Percentiles rank a stretch among this genome's conserved stretches.
phyloP scores from a whole-genome alignment of 1,284 basidiomycete genomes.

The Termitomyces sp. region DNA sequence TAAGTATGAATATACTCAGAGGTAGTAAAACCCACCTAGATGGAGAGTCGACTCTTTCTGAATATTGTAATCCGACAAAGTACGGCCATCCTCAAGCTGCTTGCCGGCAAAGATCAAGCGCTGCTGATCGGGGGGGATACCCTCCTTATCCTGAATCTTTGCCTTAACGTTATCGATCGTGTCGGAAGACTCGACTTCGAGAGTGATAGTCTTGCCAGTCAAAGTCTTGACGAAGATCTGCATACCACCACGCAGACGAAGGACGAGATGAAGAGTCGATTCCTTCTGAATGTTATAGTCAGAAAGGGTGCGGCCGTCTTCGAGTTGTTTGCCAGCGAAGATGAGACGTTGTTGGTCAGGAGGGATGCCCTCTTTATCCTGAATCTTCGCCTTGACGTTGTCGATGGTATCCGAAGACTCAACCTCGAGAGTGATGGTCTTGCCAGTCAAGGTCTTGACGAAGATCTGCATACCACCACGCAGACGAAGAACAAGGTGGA shows the following conservation, averaged over 20 bases:
- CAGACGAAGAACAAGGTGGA: slow-evolving; percentile 66
- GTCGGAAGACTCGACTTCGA: slow-evolving; percentile 85
- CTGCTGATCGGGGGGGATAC: slow-evolving; percentile 82
- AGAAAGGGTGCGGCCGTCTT: slow-evolving; percentile 77
- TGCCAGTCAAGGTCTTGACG: slow-evolving; percentile 22
- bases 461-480: slow-evolving; percentile 51
- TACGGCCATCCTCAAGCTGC: slow-evolving; percentile 76
- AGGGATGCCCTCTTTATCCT: slow-evolving; percentile 45
- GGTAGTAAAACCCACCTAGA: slow-evolving; percentile 30
- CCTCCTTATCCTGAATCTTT: slow-evolving; percentile 84
- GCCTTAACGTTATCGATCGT: slow-evolving; percentile 86
- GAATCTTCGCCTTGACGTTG: slow-evolving; percentile 77
- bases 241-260: slow-evolving; percentile 62
- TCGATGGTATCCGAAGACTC: slow-evolving; percentile 89
- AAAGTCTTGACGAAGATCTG: slow-evolving; percentile 22
- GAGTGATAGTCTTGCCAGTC: slow-evolving; percentile 61
- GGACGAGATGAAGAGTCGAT: slow-evolving; percentile 65
- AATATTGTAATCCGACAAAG: slow-evolving; percentile 74
- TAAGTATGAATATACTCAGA: too few relatives aligned
- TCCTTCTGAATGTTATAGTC: slow-evolving; percentile 79
- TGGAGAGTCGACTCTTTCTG: slow-evolving; percentile 69
- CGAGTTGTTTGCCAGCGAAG: slow-evolving; percentile 83
- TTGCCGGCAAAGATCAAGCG: slow-evolving; percentile 82
- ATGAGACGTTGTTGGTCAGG: slow-evolving; percentile 79
- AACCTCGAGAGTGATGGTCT: slow-evolving; percentile 82